Evolutionary conservation across 73 alveolate species (phyloP).

Genomic region (Tetrahymena elliotti): DNA sequence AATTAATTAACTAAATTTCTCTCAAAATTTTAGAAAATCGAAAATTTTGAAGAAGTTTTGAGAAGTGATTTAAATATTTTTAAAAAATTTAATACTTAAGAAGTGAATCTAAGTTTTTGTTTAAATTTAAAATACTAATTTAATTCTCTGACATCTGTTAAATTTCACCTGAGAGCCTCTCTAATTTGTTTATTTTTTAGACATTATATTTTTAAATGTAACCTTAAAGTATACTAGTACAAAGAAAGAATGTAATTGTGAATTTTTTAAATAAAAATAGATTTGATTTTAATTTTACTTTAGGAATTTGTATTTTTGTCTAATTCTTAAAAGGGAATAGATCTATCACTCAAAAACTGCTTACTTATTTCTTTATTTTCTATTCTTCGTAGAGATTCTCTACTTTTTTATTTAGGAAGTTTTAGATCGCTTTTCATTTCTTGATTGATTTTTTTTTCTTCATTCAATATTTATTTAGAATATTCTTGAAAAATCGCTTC

Average conservation of each 20-base stretch:
- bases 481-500: neutral
- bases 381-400: neutral
- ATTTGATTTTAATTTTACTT: neutral
- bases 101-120: neutral
- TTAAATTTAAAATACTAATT: too few relatives aligned
- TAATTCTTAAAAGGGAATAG: neutral
- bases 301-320: neutral
- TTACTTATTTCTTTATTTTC: neutral
- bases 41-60: too few relatives aligned
- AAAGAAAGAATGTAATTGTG: too few relatives aligned
- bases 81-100: neutral
- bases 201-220: too few relatives aligned
- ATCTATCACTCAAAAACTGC: neutral
- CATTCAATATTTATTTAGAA: neutral
- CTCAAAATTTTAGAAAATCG: too few relatives aligned
- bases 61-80: too few relatives aligned
- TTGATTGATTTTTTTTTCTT: neutral
- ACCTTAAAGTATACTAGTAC: too few relatives aligned
- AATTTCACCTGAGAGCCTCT: neutral
- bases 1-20: too few relatives aligned
- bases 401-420: neutral
- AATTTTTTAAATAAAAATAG: too few relatives aligned
- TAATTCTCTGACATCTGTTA: neutral
- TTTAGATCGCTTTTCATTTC: neutral
- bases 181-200: too few relatives aligned